Evolutionary conservation across 805 yeast species (phyloP), one percentile per base, ranked within the genome.

Genomic region (Yamadazyma scolyti): DNA sequence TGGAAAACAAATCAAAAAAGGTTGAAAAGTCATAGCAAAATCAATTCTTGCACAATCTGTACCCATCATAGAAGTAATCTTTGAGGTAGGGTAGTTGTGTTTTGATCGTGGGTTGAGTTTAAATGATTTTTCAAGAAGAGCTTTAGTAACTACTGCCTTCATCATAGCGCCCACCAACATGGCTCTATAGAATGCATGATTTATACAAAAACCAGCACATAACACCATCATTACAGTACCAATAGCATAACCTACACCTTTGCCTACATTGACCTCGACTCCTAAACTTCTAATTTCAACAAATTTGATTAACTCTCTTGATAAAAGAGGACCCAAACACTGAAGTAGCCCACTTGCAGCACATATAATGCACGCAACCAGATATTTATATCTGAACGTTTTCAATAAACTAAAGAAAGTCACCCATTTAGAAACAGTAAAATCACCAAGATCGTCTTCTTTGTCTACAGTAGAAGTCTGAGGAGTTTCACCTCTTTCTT

Each of bases 41-140:
- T 86, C 95, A 20, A 88, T 69, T 48, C 95, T 75, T 10, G 89
- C 73, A 22, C 87, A 62, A 52, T 88, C 96, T 2, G 94, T 79
- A 39, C 93, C 84, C 52, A 87, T 73, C 52, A 86, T 58, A 7
- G 88, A 77, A 18, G 95, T 84, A 34, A 88, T 71, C 37, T 73
- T 76, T 25, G 90, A 81, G 16, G 76, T 68, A 1, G 95, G 79
- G 47, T 60, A 84, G 37, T 71, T 63, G 40, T 72, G 71, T 31
- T 71, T 71, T 2, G 89, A 73, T 28, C 63, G 65, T 8, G 77
- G 69, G 36, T 78, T 73, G 10, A 87, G 61, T 33, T 52, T 63
- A 43, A 85, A 74, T 9, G 89, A 71, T 53, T 88, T 88, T 33
- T 73, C 74, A 37, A 83, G 66, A 13, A 85, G 65, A 6, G 82